These are phyloP conservation scores for Zygoascus ofunaensis DNA, from an alignment of 805 yeast genomes.

Conservation along the genomic window DNA sequence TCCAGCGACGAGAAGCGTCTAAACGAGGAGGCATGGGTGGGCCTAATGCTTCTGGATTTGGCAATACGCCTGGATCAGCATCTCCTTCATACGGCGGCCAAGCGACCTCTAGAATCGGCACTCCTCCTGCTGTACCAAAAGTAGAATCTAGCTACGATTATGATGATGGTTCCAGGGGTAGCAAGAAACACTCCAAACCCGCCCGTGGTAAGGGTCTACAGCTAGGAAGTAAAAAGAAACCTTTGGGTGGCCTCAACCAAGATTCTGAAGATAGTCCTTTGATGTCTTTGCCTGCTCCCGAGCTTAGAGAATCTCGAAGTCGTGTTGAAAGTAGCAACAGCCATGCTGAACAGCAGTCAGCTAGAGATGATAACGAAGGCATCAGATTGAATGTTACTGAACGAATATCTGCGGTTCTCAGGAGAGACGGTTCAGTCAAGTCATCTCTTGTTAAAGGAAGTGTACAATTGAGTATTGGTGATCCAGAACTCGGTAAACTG, in stretches of 20 bases:
- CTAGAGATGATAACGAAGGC: constrained; percentile 51
- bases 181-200: constrained; percentile 24
- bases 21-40: constrained; percentile 25
- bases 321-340: constrained; percentile 6
- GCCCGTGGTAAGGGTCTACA: constrained; percentile 67
- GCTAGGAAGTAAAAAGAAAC: constrained; percentile 47
- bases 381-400: constrained; percentile 71
- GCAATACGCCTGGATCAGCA: constrained; percentile 12
- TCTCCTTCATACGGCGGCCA: constrained; percentile 9
- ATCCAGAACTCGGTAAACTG: constrained; percentile 59
- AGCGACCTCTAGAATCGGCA: constrained; percentile 5
- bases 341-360: constrained; percentile 14
- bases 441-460: constrained; percentile 80
- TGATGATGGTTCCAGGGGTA: constrained; percentile 8
- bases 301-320: constrained; percentile 5
- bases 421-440: constrained; percentile 64
- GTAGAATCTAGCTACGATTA: constrained; percentile 13
- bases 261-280: constrained; percentile 20
- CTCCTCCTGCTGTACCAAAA: constrained; percentile 1
- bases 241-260: constrained; percentile 13
- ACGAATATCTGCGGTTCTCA: constrained; percentile 62
- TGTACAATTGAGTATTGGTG: constrained; percentile 75
- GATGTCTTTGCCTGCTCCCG: constrained; percentile 28
- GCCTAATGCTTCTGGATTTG: constrained; percentile 11
- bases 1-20: constrained; percentile 44